A percentile compares a stretch with the other conserved stretches of the same genome.
Conservation (phyloP, 2,329 filamentous ascomycete genomes). For the Ophiosphaerella narmari region DNA sequence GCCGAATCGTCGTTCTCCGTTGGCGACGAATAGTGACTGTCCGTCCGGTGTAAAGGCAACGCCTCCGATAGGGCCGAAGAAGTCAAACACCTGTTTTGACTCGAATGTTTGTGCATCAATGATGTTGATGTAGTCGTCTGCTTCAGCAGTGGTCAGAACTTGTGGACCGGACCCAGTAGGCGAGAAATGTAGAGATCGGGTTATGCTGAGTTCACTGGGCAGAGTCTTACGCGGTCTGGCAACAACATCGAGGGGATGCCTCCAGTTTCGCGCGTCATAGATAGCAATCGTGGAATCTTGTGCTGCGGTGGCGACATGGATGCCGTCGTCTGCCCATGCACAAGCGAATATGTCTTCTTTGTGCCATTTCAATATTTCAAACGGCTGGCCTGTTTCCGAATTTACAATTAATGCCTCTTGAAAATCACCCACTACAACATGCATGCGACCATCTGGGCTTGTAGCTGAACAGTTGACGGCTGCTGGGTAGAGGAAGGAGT, state of each 20-base stretch:
- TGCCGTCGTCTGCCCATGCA: conserved; percentile 78
- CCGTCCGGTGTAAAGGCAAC: conserved; percentile 70
- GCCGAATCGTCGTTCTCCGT: conserved; percentile 67
- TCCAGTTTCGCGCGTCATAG: conserved; percentile 77
- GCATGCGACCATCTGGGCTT: conserved; percentile 72
- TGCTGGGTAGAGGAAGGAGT: conserved; percentile 60
- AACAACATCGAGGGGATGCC: conserved; percentile 6
- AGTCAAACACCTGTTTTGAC: conserved; percentile 70
- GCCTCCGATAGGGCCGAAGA: conserved; percentile 77
- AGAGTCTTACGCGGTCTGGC: conserved; percentile 58
- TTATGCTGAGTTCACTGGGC: conserved; percentile 69
- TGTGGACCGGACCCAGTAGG: conserved; percentile 69
- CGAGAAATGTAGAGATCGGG: conserved; percentile 72
- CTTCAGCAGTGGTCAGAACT: conserved; percentile 73
- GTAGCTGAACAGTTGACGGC: conserved; percentile 75
- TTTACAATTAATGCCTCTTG: conserved; percentile 69
- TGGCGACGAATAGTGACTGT: conserved; percentile 69
- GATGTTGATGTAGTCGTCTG: conserved; percentile 73
- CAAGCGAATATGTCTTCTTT: conserved; percentile 75
- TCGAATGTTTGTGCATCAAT: conserved; percentile 69
- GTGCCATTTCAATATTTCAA: conserved; percentile 66
- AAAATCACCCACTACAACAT: conserved; percentile 73
- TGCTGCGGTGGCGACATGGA: conserved; percentile 75
- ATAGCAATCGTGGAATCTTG: conserved; percentile 75
- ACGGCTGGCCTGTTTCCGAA: conserved; percentile 65